These are phyloP conservation scores for Leptographium radiaticola DNA, from an alignment of 2,329 filamentous ascomycete genomes.

Conservation along the genomic window DNA sequence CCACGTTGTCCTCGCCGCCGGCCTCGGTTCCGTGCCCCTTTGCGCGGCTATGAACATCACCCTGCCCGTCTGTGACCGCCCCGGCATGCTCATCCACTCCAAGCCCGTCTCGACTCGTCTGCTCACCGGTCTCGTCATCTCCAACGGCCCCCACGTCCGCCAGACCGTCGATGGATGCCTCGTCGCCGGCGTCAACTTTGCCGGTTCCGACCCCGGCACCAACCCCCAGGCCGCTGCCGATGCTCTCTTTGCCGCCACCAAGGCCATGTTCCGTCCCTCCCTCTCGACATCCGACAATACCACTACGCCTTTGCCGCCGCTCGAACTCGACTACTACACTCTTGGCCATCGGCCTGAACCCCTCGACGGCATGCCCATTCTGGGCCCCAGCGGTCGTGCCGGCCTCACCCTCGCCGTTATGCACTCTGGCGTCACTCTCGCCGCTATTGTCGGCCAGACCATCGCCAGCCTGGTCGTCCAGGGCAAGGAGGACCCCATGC, in stretches of 20 bases:
- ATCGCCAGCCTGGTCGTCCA: constrained; percentile 2
- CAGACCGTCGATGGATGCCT: constrained; percentile 18
- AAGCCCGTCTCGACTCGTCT: constrained; percentile 12
- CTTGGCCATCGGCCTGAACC: constrained; percentile 16
- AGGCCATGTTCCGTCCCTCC: constrained; percentile 9
- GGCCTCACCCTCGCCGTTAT: constrained; percentile 19
- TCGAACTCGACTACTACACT: constrained; percentile 18
- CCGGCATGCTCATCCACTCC: constrained; percentile 18
- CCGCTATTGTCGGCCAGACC: constrained; percentile 14
- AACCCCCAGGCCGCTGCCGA: constrained; percentile 13
- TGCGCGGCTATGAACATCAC: constrained; percentile 13
- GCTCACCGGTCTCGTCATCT: constrained; percentile 14
- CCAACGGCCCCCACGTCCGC: constrained; percentile 15
- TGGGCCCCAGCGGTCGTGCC: constrained; percentile 15
- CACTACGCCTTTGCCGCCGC: constrained; percentile 1
- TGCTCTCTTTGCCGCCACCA: constrained; percentile 12
- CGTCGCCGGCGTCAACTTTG: constrained; percentile 13
- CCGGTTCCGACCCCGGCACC: constrained; percentile 8
- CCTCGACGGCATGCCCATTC: constrained; percentile 16
- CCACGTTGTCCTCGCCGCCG: constrained; percentile 19
- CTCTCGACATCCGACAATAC: background rate
- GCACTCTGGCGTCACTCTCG: constrained; percentile 18
- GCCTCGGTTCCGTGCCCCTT: constrained; percentile 16
- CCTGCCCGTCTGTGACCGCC: constrained; percentile 13
- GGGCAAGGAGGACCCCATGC: constrained; percentile 1